Percentiles rank a stretch among this genome's conserved stretches.
Conservation (phyloP, 2,329 filamentous ascomycete genomes). For the Pseudogymnoascus sp. region DNA sequence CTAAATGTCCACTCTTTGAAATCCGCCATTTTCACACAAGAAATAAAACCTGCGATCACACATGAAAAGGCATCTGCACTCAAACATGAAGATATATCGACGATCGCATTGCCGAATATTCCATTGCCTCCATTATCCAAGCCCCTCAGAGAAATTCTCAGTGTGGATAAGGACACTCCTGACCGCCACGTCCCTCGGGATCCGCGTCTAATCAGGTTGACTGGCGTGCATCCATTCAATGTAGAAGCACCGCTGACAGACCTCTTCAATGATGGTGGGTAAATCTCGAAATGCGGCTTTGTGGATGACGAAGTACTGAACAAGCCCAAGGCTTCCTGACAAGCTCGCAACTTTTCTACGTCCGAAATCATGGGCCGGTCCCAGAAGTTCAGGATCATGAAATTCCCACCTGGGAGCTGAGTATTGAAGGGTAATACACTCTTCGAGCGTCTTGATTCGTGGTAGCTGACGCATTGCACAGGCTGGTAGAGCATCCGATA, state of each 20-base stretch:
- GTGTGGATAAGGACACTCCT: constrained; percentile 75
- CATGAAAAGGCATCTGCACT: background rate
- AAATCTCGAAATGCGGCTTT: background rate
- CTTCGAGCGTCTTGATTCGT: background rate
- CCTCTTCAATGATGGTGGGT: constrained; percentile 51
- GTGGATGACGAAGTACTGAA: background rate
- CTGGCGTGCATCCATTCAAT: constrained; percentile 86
- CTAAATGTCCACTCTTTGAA: background rate
- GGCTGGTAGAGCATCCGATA: constrained; percentile 61
- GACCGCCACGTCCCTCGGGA: constrained; percentile 77
- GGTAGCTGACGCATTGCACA: background rate
- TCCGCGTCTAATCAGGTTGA: constrained; percentile 73
- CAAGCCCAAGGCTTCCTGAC: constrained; percentile 65
- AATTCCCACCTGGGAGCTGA: constrained; percentile 72
- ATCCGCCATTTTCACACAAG: background rate
- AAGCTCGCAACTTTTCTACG: constrained; percentile 81
- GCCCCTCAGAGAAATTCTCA: constrained; percentile 53
- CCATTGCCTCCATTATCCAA: constrained; percentile 61
- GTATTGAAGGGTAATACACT: constrained; percentile 63
- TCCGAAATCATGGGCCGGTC: constrained; percentile 81
- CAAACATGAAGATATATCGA: background rate
- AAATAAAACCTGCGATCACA: background rate
- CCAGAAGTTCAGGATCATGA: constrained; percentile 66
- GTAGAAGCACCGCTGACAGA: constrained; percentile 74
- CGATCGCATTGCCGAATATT: background rate